Percentiles rank a stretch among this genome's conserved stretches.
Evolutionary conservation across 2,329 filamentous ascomycete species (phyloP).

Genomic region (Penicillium frequentans): DNA sequence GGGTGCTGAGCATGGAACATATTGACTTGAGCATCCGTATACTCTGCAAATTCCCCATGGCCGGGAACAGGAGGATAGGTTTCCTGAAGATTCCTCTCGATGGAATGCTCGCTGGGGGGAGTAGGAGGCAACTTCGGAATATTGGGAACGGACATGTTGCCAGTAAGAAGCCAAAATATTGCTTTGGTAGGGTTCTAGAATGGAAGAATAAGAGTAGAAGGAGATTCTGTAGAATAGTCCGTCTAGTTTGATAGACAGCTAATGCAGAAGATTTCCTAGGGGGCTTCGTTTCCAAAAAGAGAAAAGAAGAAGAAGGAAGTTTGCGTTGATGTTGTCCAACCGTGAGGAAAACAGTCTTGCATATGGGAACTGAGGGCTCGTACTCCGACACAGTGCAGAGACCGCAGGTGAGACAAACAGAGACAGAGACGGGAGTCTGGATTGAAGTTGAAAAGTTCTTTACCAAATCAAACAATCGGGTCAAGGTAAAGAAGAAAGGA

Average conservation of each 20-base stretch:
- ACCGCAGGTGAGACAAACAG: constrained; percentile 12
- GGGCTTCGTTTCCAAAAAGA: constrained; percentile 17
- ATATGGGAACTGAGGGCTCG: constrained; percentile 2
- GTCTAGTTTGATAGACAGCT: constrained; percentile 7
- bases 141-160: constrained; percentile 6
- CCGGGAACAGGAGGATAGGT: constrained; percentile 9
- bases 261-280: constrained; percentile 5
- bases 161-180: background rate
- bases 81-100: constrained; percentile 14
- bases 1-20: background rate
- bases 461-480: background rate
- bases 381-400: constrained; percentile 19
- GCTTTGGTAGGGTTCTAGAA: background rate
- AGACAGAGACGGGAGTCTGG: constrained; percentile 4
- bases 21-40: background rate
- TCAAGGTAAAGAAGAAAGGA: constrained; percentile 4
- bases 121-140: constrained; percentile 26
- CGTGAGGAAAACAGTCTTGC: constrained; percentile 9
- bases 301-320: constrained; percentile 22
- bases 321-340: constrained; percentile 13
- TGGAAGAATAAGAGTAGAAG: background rate
- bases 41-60: constrained; percentile 1
- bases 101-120: constrained; percentile 25
- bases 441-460: background rate
- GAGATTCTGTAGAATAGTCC: constrained; percentile 1